Evolutionary conservation across 257 asterid genomes (phyloP).

Genomic region (Petunia axillaris): DNA sequence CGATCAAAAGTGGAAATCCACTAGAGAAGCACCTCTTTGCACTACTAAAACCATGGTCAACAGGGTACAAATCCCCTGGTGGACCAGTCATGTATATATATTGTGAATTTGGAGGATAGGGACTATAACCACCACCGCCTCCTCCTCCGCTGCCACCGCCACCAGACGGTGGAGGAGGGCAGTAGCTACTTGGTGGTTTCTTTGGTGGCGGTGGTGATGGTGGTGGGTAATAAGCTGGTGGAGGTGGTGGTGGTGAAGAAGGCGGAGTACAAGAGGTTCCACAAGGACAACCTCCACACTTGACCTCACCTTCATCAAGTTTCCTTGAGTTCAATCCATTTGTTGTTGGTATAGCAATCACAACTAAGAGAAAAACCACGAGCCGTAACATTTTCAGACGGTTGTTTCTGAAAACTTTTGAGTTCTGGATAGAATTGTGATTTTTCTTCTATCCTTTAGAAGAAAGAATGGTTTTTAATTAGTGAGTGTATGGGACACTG

Average conservation of each 20-base stretch:
- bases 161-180: slow-evolving; percentile 73
- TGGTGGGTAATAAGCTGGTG: slow-evolving; percentile 37
- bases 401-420: neutral
- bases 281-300: slow-evolving; percentile 83
- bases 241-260: slow-evolving; percentile 35
- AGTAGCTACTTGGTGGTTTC: slow-evolving; percentile 44
- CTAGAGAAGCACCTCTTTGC: slow-evolving; percentile 29
- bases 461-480: neutral
- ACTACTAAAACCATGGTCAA: slow-evolving; percentile 24
- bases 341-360: slow-evolving; percentile 10
- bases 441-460: neutral
- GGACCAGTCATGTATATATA: slow-evolving; percentile 71
- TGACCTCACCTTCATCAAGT: slow-evolving; percentile 52
- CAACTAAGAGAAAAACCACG: slow-evolving; percentile 20
- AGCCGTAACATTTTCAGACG: slow-evolving; percentile 28
- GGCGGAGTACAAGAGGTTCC: slow-evolving; percentile 59
- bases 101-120: slow-evolving; percentile 51
- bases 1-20: slow-evolving; percentile 34
- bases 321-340: slow-evolving; percentile 35
- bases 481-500: neutral
- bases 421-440: neutral
- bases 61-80: slow-evolving; percentile 66
- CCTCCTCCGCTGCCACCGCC: neutral
- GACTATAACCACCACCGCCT: slow-evolving; percentile 30
- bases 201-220: slow-evolving; percentile 37